Conservation (phyloP, 192 early-diverging fungal genomes). For the Coemansia sp. region DNA sequence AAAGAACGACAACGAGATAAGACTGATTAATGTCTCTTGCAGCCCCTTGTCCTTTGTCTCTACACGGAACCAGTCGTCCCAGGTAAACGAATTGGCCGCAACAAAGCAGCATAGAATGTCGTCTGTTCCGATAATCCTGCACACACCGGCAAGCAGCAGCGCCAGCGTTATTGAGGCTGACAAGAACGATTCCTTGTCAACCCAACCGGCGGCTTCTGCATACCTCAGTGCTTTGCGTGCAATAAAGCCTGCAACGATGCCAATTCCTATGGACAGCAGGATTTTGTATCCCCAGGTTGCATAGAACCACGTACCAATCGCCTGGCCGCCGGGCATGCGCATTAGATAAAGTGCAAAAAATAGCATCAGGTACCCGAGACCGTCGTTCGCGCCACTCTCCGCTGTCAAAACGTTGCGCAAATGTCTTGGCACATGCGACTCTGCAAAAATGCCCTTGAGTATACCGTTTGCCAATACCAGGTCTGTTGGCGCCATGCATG, state of each 20-base stretch:
- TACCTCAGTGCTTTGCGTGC: slow-evolving; percentile 68
- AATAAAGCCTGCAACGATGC: slow-evolving; percentile 66
- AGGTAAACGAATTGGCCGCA: slow-evolving; percentile 77
- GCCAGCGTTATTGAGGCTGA: slow-evolving; percentile 79
- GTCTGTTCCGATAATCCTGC: slow-evolving; percentile 72
- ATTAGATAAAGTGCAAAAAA: slow-evolving; percentile 74
- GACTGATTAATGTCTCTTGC: slow-evolving; percentile 86
- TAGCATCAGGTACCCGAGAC: slow-evolving; percentile 80
- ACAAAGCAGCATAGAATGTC: slow-evolving; percentile 78
- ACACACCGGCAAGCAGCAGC: slow-evolving; percentile 67
- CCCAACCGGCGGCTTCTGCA: slow-evolving; percentile 66
- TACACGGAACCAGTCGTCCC: slow-evolving; percentile 91
- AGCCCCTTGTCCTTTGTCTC: slow-evolving; percentile 80
- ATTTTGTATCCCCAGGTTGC: slow-evolving; percentile 80
- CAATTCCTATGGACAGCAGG: slow-evolving; percentile 67
- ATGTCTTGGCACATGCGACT: slow-evolving; percentile 71
- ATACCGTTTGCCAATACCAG: too few relatives aligned
- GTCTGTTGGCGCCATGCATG: too few relatives aligned
- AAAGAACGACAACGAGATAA: slow-evolving; percentile 87
- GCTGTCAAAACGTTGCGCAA: slow-evolving; percentile 74
- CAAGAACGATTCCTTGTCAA: slow-evolving; percentile 87
- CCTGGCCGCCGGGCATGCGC: slow-evolving; percentile 57
- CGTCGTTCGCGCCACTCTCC: slow-evolving; percentile 90
- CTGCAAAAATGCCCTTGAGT: too few relatives aligned
- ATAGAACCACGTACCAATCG: slow-evolving; percentile 80